Evolutionary conservation across 257 asterid species (phyloP), one percentile per base, ranked within the genome.

Genomic region (Ehretia macrophylla): DNA sequence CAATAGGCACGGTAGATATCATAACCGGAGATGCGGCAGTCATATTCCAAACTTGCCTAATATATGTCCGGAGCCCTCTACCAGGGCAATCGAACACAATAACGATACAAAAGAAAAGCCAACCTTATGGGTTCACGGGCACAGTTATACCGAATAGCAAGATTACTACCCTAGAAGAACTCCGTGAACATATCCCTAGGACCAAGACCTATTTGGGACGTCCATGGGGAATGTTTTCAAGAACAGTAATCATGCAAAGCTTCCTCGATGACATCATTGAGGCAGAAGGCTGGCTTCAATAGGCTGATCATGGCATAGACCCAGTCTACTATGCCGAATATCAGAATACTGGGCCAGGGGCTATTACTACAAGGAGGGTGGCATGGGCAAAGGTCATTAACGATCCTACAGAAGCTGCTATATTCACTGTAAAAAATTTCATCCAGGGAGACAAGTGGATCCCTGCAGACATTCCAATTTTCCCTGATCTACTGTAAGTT

Each of bases 361-460:
- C 68, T 21, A 19, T 17, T 5, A 45, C 21, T 0, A 0, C 16
- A 2, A 9, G 13, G 0, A 32, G 64, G 11, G 71, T 59, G 9
- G 17, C 17, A 0, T 70, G 75, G 71, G 14, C 68, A 17, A 53
- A 21, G 2, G 0, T 14, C 1, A 59, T 55, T 19, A 22, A 21
- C 10, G 50, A 12, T 8, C 12, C 5, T 0, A 16, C 0, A 4
- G 32, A 63, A 0, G 63, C 66, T 4, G 39, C 56, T 9, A 5
- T 10, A 0, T 64, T 64, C n/a, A 64, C 59, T 0, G 59, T 54
- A 0, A 51, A 49, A 2, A 64, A 47, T 12, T 70, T 70, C 17
- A 13, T 70, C 4, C n/a, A 52, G 0, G 59, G 76, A 0, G 39
- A 61, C 0, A 14, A 23, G 6, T 70, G 76, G 60, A 69, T 69